Conservation (phyloP, 768 basidiomycete genomes). For the Fomitopsis serialis region DNA sequence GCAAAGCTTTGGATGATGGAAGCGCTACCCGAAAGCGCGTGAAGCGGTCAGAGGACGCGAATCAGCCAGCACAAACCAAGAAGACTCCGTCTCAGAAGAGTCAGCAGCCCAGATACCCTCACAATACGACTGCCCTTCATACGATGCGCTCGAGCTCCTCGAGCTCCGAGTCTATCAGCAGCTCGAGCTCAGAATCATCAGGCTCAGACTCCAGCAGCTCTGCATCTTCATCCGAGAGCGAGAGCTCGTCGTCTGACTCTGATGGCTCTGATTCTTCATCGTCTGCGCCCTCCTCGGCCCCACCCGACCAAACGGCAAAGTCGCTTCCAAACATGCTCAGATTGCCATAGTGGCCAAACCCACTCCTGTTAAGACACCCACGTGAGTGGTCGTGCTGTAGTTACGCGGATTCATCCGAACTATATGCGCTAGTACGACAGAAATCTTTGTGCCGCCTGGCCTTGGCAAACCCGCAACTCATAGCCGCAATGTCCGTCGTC, state of each 20-base stretch:
- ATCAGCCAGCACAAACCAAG: background rate
- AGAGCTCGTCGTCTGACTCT: constrained; percentile 1
- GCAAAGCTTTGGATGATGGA: constrained; percentile 11
- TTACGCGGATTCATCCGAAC: too few species aligned
- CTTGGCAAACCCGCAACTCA: constrained; percentile 54
- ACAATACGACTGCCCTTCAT: too few species aligned
- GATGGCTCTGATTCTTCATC: background rate
- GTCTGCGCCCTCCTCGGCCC: constrained; percentile 3
- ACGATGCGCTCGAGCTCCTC: too few species aligned
- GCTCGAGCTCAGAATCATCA: background rate
- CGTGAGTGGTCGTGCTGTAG: too few species aligned
- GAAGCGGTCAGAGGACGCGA: background rate
- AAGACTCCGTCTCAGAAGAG: background rate
- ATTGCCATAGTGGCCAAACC: too few species aligned
- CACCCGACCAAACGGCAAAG: background rate
- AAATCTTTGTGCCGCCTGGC: constrained; percentile 45
- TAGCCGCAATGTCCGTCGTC: constrained; percentile 52
- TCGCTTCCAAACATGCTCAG: too few species aligned
- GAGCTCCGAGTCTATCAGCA: background rate
- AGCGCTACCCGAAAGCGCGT: constrained; percentile 9
- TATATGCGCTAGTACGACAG: background rate
- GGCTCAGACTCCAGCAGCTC: constrained; percentile 6
- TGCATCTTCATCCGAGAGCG: background rate
- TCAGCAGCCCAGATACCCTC: background rate
- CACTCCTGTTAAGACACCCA: too few species aligned